Conservation (phyloP, 2,329 filamentous ascomycete species). For the Fonsecaea nubica region DNA sequence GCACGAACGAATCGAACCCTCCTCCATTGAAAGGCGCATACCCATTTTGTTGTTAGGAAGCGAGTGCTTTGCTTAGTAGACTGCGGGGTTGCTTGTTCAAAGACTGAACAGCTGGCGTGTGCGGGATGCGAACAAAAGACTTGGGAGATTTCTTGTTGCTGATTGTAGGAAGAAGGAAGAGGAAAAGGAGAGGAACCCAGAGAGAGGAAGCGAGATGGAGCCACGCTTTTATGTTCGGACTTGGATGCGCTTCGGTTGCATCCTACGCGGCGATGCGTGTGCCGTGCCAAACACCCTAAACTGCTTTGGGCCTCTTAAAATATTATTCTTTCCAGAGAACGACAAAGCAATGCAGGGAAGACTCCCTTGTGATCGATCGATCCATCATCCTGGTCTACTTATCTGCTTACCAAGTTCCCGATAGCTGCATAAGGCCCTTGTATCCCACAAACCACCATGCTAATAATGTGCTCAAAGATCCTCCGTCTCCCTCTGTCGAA, state of each 20-base stretch:
- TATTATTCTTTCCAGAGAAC: too few relatives aligned
- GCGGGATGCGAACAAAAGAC: conserved; percentile 6
- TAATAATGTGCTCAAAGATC: too few relatives aligned
- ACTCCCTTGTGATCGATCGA: too few relatives aligned
- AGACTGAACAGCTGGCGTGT: conserved; percentile 5
- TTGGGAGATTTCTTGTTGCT: conserved; percentile 34
- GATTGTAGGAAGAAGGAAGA: conserved; percentile 22
- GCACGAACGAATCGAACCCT: background rate
- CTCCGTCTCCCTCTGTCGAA: too few relatives aligned
- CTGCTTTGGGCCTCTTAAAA: too few relatives aligned
- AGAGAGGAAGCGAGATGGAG: conserved; percentile 9
- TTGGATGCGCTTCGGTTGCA: background rate
- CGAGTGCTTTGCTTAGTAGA: conserved; percentile 18
- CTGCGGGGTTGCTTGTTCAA: conserved; percentile 11
- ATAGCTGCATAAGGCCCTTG: too few relatives aligned
- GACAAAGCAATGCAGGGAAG: too few relatives aligned
- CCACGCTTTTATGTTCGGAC: background rate
- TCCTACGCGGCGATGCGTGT: background rate
- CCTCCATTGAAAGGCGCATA: conserved; percentile 10
- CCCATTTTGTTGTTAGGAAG: conserved; percentile 32
- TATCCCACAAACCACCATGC: too few relatives aligned
- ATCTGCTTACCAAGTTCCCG: too few relatives aligned
- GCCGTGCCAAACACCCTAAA: background rate
- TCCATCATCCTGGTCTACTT: too few relatives aligned
- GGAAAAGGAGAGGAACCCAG: conserved; percentile 11